Evolutionary conservation across 2,329 filamentous ascomycete species (phyloP).

Genomic region (Exserohilum rostratum): DNA sequence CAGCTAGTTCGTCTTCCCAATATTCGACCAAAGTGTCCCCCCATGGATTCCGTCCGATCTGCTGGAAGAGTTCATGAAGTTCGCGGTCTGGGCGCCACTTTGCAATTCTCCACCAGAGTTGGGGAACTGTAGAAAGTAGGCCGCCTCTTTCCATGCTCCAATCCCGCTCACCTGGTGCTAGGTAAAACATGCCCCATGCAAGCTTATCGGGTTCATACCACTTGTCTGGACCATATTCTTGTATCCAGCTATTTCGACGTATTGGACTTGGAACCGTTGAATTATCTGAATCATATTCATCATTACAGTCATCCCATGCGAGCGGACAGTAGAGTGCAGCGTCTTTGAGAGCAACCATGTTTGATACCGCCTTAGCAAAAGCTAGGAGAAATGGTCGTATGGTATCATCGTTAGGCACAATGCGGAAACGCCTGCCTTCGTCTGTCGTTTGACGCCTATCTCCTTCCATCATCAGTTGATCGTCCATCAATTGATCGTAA

Average conservation of each 20-base stretch:
- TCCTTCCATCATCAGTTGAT: background rate
- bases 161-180: too few relatives aligned
- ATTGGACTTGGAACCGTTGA: too few relatives aligned
- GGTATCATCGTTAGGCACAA: slow-evolving; percentile 14
- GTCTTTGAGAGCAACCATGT: slow-evolving; percentile 17
- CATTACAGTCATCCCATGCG: background rate
- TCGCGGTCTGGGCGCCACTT: slow-evolving; percentile 16
- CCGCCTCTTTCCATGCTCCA: too few relatives aligned
- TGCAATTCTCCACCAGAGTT: too few relatives aligned
- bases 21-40: background rate
- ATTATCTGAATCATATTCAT: background rate
- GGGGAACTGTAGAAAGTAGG: too few relatives aligned
- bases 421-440: slow-evolving; percentile 4
- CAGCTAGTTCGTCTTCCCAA: too few relatives aligned
- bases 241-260: too few relatives aligned
- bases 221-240: too few relatives aligned
- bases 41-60: slow-evolving; percentile 3
- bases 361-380: slow-evolving; percentile 23
- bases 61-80: slow-evolving; percentile 12
- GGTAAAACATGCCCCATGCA: background rate
- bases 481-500: slow-evolving; percentile 6
- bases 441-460: background rate
- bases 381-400: slow-evolving; percentile 16
- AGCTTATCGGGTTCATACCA: too few relatives aligned
- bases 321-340: slow-evolving; percentile 18